Conservation (phyloP, 257 asterid genomes). For the Lycium barbarum region DNA sequence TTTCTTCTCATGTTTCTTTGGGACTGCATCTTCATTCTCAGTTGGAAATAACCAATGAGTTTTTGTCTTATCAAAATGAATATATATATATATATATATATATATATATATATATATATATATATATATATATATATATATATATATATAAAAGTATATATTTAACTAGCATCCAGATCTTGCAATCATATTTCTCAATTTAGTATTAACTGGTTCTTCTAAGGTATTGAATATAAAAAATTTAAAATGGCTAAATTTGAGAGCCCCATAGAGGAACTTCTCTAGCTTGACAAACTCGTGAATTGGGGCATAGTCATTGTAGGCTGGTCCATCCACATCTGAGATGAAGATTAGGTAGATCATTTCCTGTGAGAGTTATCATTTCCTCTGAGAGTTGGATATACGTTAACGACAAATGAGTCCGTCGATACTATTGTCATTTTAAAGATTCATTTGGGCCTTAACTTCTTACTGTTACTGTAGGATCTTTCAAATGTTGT, state of each 20-base stretch:
- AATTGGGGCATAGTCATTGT: neutral
- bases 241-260: neutral
- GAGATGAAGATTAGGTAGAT: neutral
- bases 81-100: too few relatives aligned
- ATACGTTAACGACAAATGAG: neutral
- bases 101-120: too few relatives aligned
- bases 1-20: too few relatives aligned
- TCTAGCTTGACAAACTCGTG: neutral
- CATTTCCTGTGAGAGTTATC: neutral
- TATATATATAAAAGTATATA: too few relatives aligned
- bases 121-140: too few relatives aligned
- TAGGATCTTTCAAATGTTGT: conserved; percentile 9
- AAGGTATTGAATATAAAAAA: neutral
- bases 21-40: too few relatives aligned
- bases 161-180: too few relatives aligned
- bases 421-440: neutral
- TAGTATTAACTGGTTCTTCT: neutral
- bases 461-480: neutral
- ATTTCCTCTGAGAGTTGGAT: too few relatives aligned
- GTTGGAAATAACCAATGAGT: too few relatives aligned
- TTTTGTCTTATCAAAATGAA: too few relatives aligned
- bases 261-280: neutral
- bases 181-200: neutral
- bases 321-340: neutral
- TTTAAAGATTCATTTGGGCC: neutral